Conservation (phyloP, 345 rosid species). For the sweet orange (Citrus sinensis) region DNA sequence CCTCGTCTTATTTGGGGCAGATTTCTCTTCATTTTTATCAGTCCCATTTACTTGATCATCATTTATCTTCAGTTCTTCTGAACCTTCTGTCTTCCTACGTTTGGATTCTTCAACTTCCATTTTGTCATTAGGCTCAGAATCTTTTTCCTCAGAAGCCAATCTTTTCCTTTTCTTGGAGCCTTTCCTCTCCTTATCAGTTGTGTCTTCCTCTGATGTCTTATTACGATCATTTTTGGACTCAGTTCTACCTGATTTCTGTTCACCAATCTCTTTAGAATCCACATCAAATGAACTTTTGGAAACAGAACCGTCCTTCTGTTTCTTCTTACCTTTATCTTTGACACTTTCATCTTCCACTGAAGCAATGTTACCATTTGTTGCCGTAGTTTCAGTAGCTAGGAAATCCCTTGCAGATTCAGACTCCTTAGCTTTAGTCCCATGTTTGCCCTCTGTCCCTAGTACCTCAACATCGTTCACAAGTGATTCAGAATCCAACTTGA, state of each 20-base stretch:
- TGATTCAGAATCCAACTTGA: slow-evolving; percentile 24
- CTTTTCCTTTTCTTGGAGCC: slow-evolving; percentile 78
- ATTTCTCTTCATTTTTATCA: slow-evolving; percentile 38
- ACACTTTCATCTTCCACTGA: slow-evolving; percentile 16
- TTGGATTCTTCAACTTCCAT: slow-evolving; percentile 48
- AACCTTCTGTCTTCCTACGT: slow-evolving; percentile 43
- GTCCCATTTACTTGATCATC: slow-evolving; percentile 28
- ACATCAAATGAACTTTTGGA: not conserved
- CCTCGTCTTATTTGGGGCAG: slow-evolving; percentile 28
- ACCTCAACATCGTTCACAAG: not conserved
- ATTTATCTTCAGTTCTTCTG: slow-evolving; percentile 23
- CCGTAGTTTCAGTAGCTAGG: not conserved
- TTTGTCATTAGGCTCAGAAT: slow-evolving; percentile 21
- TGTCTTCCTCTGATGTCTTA: slow-evolving; percentile 20
- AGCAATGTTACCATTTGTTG: not conserved
- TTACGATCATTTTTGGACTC: slow-evolving; percentile 19
- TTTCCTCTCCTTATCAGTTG: slow-evolving; percentile 24
- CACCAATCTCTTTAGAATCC: slow-evolving; percentile 11
- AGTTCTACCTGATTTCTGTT: slow-evolving; percentile 9
- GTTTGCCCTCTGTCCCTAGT: slow-evolving; percentile 16
- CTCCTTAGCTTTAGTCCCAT: not conserved
- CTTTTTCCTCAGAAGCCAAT: slow-evolving; percentile 43
- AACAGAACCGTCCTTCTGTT: slow-evolving; percentile 11
- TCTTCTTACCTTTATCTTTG: slow-evolving; percentile 21
- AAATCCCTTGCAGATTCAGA: not conserved